A percentile compares a stretch with the other conserved stretches of the same genome.
Evolutionary conservation across 106 monocot genomes (phyloP).

Genomic region (Dendrobium chrysotoxum): DNA sequence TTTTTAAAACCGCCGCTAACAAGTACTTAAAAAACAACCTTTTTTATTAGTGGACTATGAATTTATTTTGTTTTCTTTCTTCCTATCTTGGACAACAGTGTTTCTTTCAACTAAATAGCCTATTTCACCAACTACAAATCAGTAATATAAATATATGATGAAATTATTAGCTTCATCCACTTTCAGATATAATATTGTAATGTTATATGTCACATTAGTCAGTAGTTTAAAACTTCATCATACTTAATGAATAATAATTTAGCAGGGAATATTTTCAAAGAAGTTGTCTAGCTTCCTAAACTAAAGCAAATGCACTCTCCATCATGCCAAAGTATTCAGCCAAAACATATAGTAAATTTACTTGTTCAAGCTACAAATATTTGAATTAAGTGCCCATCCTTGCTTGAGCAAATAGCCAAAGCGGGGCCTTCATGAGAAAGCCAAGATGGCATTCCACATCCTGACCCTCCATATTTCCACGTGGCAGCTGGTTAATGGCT

Average conservation of each 20-base stretch:
- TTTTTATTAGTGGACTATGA: no score
- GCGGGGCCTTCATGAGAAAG: neutral
- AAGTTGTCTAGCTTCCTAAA: neutral
- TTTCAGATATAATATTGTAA: neutral
- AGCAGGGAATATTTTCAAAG: neutral
- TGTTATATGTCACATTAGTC: neutral
- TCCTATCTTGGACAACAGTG: no score
- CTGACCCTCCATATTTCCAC: neutral
- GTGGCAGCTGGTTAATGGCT: neutral
- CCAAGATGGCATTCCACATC: neutral
- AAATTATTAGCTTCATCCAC: neutral
- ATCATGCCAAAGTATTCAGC: neutral
- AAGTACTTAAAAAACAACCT: no score
- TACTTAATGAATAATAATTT: neutral
- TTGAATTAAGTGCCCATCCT: neutral
- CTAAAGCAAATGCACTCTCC: neutral
- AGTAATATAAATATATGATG: neutral
- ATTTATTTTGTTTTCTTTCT: no score
- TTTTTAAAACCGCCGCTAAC: no score
- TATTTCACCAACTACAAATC: neutral
- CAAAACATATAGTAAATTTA: neutral
- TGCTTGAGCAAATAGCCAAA: neutral
- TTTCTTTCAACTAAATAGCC: no score
- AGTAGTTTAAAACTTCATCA: neutral
- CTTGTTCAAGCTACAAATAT: neutral